A percentile compares a stretch with the other conserved stretches of the same genome.
Conservation (phyloP, 495 filamentous ascomycete species). For the Baudoinia panamericana region DNA sequence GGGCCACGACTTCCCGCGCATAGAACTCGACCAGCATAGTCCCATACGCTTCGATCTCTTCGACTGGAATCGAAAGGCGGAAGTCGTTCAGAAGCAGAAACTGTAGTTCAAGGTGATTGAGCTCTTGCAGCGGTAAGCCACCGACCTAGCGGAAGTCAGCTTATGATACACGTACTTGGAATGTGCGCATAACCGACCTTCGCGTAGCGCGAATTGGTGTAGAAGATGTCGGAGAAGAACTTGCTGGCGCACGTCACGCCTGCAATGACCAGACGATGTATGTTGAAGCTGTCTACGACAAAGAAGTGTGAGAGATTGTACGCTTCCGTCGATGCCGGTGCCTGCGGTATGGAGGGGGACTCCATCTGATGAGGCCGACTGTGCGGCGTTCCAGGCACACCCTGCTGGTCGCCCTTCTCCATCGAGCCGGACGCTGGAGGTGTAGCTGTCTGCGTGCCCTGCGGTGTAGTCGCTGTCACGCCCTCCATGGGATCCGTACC, state of each 20-base stretch:
- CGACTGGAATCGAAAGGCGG: slow-evolving; percentile 81
- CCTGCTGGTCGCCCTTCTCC: slow-evolving; percentile 19
- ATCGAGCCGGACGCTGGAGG: slow-evolving; percentile 32
- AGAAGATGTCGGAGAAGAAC: slow-evolving; percentile 99
- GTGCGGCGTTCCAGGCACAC: slow-evolving; percentile 21
- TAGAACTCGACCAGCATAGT: slow-evolving; percentile 99
- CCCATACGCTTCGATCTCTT: slow-evolving; percentile 92
- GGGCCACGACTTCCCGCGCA: slow-evolving; percentile 73
- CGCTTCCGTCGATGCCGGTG: slow-evolving; percentile 33
- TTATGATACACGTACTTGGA: neutral
- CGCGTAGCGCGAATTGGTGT: slow-evolving; percentile 97
- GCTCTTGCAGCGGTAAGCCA: slow-evolving; percentile 84
- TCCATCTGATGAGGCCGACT: slow-evolving; percentile 21
- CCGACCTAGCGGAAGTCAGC: slow-evolving; percentile 54
- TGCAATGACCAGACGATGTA: slow-evolving; percentile 91
- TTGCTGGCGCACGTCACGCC: slow-evolving; percentile 98
- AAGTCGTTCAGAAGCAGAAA: slow-evolving; percentile 97
- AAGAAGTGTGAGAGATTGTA: slow-evolving; percentile 70
- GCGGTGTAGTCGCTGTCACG: slow-evolving; percentile 13
- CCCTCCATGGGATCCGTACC: slow-evolving; percentile 20
- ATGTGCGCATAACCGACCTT: slow-evolving; percentile 54
- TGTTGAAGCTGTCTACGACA: slow-evolving; percentile 98
- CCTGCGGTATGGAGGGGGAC: slow-evolving; percentile 18
- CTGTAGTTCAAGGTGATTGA: slow-evolving; percentile 94
- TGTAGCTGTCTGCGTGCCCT: slow-evolving; percentile 24